Evolutionary conservation across 1,284 basidiomycete species (phyloP).

Genomic region (Abortiporus biennis): DNA sequence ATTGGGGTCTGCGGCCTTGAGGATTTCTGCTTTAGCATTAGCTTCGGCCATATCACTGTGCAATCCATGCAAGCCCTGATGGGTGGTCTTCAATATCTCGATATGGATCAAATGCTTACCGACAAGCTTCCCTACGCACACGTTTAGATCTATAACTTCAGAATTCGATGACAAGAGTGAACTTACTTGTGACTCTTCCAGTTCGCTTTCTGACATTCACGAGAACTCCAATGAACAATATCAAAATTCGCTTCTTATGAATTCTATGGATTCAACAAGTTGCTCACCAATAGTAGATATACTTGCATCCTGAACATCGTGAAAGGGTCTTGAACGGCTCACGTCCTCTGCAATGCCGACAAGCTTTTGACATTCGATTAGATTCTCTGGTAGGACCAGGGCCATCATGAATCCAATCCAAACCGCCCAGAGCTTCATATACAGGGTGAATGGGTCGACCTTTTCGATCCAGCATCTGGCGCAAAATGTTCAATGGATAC

Average conservation of each 20-base stretch:
- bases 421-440: conserved; percentile 13
- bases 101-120: too few species aligned
- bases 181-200: conserved; percentile 19
- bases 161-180: not conserved
- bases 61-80: too few species aligned
- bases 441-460: conserved; percentile 11
- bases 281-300: conserved; percentile 20
- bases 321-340: conserved; percentile 15
- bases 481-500: conserved; percentile 5
- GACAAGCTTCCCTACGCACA: conserved; percentile 2
- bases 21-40: conserved; percentile 2
- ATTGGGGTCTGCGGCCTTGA: conserved; percentile 5
- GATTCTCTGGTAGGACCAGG: conserved; percentile 8
- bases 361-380: conserved; percentile 11
- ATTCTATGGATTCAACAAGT: too few species aligned
- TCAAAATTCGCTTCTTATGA: not conserved
- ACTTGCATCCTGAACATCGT: conserved; percentile 14
- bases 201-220: conserved; percentile 17
- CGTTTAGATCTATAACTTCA: not conserved
- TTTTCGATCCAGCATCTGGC: conserved; percentile 7
- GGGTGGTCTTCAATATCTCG: too few species aligned
- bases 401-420: conserved; percentile 12
- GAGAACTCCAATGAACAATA: conserved; percentile 12
- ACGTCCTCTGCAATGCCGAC: conserved; percentile 11
- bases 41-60: conserved; percentile 5